Conservation (phyloP, 2,329 filamentous ascomycete genomes). For the Daldinia eschscholtzii region DNA sequence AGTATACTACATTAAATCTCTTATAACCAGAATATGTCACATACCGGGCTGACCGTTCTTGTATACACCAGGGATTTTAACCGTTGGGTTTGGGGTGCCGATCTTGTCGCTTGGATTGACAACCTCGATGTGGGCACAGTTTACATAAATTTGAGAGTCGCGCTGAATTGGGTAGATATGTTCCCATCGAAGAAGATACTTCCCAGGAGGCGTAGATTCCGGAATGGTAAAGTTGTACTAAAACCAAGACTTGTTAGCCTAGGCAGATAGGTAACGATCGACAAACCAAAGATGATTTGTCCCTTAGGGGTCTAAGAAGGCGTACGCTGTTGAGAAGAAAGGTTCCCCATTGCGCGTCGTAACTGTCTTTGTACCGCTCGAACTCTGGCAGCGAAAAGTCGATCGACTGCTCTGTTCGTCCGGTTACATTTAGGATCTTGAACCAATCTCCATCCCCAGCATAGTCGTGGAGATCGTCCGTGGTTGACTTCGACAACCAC, state of each 20-base stretch:
- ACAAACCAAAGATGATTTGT: no score
- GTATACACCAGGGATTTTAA: neutral
- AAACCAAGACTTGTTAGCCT: neutral
- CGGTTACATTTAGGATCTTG: neutral
- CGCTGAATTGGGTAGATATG: neutral
- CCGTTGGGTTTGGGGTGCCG: neutral
- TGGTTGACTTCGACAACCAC: neutral
- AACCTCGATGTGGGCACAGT: neutral
- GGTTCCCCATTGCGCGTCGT: neutral
- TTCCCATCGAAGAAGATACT: neutral
- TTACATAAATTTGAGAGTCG: neutral
- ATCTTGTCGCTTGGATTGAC: neutral
- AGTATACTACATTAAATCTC: neutral
- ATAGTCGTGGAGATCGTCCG: neutral
- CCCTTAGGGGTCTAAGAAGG: neutral
- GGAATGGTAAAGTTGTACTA: neutral
- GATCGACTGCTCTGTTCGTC: neutral
- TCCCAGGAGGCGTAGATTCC: neutral
- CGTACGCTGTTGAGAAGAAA: neutral
- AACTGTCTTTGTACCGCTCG: neutral
- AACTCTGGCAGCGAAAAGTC: neutral
- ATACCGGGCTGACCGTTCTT: neutral
- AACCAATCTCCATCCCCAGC: neutral
- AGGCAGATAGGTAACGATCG: no score
- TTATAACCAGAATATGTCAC: neutral